phyloP scores from a whole-genome alignment of 2,329 filamentous ascomycete genomes.

The Pestalotiopsis fici region DNA sequence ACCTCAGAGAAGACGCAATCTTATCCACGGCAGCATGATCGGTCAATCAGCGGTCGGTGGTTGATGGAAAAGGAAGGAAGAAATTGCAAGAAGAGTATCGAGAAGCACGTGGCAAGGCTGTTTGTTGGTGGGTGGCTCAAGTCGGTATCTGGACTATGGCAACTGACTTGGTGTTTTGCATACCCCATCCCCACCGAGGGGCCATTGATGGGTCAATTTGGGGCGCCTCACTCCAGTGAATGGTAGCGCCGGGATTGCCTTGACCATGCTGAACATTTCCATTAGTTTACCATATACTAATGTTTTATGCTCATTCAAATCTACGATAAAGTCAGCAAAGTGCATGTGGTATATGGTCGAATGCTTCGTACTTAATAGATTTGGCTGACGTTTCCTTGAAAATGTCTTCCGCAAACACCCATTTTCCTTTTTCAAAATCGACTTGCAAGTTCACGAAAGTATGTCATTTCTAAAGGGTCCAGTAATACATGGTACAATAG shows the following conservation, averaged over 20 bases:
- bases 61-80: neutral
- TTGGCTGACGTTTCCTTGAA: too few relatives aligned
- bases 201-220: neutral
- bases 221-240: neutral
- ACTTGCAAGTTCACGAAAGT: too few relatives aligned
- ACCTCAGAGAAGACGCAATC: conserved; percentile 44
- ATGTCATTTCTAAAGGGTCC: too few relatives aligned
- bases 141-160: too few relatives aligned
- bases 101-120: neutral
- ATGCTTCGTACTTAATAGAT: too few relatives aligned
- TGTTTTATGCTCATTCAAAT: neutral
- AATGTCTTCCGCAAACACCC: too few relatives aligned
- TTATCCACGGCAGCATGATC: neutral
- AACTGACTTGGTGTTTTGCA: neutral
- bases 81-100: neutral
- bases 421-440: too few relatives aligned
- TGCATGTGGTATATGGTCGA: too few relatives aligned
- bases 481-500: too few relatives aligned
- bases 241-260: neutral
- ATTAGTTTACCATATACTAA: neutral
- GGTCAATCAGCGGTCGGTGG: neutral
- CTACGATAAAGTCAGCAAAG: too few relatives aligned
- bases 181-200: neutral
- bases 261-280: neutral
- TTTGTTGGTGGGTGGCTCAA: neutral